Evolutionary conservation across 2,329 filamentous ascomycete genomes (phyloP), one percentile per base, ranked within the genome.

Genomic region (Akanthomyces muscarius): DNA sequence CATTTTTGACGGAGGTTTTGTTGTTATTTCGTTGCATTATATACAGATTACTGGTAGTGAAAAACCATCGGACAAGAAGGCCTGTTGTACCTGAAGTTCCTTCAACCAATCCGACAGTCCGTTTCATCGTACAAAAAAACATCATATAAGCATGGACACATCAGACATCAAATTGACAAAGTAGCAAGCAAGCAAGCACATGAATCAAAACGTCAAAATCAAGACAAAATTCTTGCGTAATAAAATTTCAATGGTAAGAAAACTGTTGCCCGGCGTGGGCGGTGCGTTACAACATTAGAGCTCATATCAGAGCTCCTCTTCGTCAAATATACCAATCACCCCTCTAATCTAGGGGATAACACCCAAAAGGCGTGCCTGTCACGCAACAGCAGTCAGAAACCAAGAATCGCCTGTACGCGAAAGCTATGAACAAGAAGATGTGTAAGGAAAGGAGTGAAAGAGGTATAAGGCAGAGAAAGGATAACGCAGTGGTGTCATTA

Each of bases 301-400:
- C 60, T 50, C 45, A 38, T 25, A 56, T 33, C 33, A 42, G 45
- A 50, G 52, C 52, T 33, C 53, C 36, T 51, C 52, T 36, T 62
- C 60, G 41, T 50, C 52, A 52, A 33, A 51, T 62, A 62, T 48
- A 50, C 52, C 60, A 62, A 62, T 36, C 44, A 33, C 23, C 51
- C 45, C 30, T 51, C 44, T 21, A 28, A 50, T 41, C 48, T 52
- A 6, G 44, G 51, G 60, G 21, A 16, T 7, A 41, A 45, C 51
- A 56, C 52, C 50, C 56, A 59, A 52, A 55, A 55, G 33, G 60
- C 30, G 56, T 67, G 65, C 23, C 69, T 63, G 68, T 64, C 59
- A 61, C 50, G 51, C 42, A 28, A 25, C 50, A 18, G 48, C 42
- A 14, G 50, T 50, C 50, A 47, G 48, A 48, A 59, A 51, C 41